These are phyloP conservation scores for Ceratocystis ficicola DNA, from an alignment of 2,329 filamentous ascomycete species.

Conservation along the genomic window DNA sequence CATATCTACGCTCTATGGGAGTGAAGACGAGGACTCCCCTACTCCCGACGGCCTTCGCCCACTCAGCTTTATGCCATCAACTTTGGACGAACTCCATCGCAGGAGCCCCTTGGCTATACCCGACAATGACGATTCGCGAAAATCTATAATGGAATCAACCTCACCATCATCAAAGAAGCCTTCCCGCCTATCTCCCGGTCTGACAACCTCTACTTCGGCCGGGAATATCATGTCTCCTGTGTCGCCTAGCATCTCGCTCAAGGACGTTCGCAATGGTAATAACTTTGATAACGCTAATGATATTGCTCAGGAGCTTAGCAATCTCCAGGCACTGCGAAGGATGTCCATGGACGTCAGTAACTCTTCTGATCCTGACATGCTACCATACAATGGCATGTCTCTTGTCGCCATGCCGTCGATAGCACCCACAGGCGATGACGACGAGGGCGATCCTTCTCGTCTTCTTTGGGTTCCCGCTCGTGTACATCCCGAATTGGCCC, in stretches of 20 bases:
- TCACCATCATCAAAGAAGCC: conserved; percentile 35
- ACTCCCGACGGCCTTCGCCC: conserved; percentile 41
- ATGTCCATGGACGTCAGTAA: conserved; percentile 91
- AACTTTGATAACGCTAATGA: conserved; percentile 80
- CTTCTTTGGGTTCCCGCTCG: conserved; percentile 93
- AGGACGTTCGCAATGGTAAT: conserved; percentile 48
- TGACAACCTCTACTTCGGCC: conserved; percentile 25
- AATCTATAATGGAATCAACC: conserved; percentile 35
- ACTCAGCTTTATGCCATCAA: conserved; percentile 53
- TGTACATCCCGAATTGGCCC: conserved; percentile 86
- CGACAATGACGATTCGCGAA: conserved; percentile 31
- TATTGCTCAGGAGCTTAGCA: conserved; percentile 84
- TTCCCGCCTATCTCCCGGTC: conserved; percentile 31
- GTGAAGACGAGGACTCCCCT: conserved; percentile 50
- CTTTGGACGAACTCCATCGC: conserved; percentile 19
- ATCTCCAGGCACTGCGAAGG: conserved; percentile 75
- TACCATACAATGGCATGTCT: conserved; percentile 54
- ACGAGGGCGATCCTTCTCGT: conserved; percentile 78
- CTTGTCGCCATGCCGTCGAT: conserved; percentile 59
- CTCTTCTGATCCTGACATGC: conserved; percentile 59
- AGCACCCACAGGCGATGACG: conserved; percentile 58
- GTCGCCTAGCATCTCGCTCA: conserved; percentile 43
- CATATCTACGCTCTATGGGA: conserved; percentile 81
- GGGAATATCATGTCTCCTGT: conserved; percentile 30
- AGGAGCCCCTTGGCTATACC: conserved; percentile 26